Base-by-base conservation (phyloP, 1,284 basidiomycete genomes). In the Psilocybe mexicana region DNA sequence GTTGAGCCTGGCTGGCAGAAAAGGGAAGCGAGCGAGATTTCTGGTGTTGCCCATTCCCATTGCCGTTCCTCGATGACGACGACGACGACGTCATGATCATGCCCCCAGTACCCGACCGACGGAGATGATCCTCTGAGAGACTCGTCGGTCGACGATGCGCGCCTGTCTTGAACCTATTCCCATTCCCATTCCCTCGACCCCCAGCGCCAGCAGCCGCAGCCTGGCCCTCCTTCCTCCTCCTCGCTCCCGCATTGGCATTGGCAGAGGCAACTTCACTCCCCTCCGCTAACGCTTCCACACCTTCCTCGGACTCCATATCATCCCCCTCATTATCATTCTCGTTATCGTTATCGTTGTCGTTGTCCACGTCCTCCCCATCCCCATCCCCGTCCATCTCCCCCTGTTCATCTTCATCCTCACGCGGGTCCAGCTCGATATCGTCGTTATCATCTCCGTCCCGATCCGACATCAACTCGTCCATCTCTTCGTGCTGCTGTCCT, bases 251-350 rank as follows among this genome's bases (percentile, higher is more conserved):
- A 4, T 33, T 8, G 5, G 8, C 8, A 33, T 33, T 8, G 5
- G 4, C 30, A 33, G 30, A 33, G 8, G 30, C 30, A 18, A 18
- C 18, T 18, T 18, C 18, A 18, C 18, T 18, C 18, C 18, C 18
- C 18, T 18, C 18, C 38, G 10, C n/a, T 12, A n/a, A 3, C 38
- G n/a, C 38, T 18, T 18, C 18, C 18, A 18, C 38, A 40, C 66
- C 72, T 25, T 76, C 76, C 44, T 81, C 79, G 14, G 73, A 75
- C 43, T 80, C 80, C 3, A 61, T 52, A 30, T 70, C 67, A 30
- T 68, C 68, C 11, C 54, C 62, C 3, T 43, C 44, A 43, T 23
- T 40, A 30, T 43, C 38, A 25, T 24, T 35, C 14, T 30, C 10
- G 12, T 51, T 18, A 18, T 18, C 18, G 18, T 18, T 18, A 18